Evolutionary conservation across 768 basidiomycete species (phyloP).

Genomic region (Mycena sanguinolenta): DNA sequence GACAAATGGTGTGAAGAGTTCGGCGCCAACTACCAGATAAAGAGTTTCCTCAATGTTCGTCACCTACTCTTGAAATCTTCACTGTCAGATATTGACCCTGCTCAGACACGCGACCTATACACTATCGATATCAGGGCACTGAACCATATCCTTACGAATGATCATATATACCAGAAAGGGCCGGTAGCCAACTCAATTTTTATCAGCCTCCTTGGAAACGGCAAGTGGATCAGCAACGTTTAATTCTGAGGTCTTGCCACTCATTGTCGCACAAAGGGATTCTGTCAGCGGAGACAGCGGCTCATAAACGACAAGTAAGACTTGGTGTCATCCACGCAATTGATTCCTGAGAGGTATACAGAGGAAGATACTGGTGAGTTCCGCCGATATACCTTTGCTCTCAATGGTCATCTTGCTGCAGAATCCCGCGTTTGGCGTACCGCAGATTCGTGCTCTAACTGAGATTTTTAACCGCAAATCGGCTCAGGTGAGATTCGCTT

Average conservation of each 20-base stretch:
- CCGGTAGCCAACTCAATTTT: background rate
- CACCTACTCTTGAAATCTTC: too few relatives aligned
- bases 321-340: background rate
- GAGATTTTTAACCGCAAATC: slow-evolving; percentile 64
- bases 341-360: background rate
- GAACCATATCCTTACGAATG: slow-evolving; percentile 16
- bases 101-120: slow-evolving; percentile 11
- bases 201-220: slow-evolving; percentile 15
- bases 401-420: slow-evolving; percentile 28
- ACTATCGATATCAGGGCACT: slow-evolving; percentile 13
- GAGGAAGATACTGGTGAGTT: background rate
- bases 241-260: background rate
- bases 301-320: background rate
- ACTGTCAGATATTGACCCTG: background rate
- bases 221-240: background rate
- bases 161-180: slow-evolving; percentile 16
- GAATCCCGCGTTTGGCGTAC: slow-evolving; percentile 78
- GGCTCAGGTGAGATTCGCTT: too few relatives aligned
- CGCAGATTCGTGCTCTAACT: slow-evolving; percentile 68
- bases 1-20: slow-evolving; percentile 7
- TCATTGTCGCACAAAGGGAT: background rate
- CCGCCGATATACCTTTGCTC: slow-evolving; percentile 36
- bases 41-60: background rate
- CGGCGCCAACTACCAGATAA: background rate
- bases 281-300: background rate